Conservation (phyloP, 305 asterid species). For the Andrographis paniculata region DNA sequence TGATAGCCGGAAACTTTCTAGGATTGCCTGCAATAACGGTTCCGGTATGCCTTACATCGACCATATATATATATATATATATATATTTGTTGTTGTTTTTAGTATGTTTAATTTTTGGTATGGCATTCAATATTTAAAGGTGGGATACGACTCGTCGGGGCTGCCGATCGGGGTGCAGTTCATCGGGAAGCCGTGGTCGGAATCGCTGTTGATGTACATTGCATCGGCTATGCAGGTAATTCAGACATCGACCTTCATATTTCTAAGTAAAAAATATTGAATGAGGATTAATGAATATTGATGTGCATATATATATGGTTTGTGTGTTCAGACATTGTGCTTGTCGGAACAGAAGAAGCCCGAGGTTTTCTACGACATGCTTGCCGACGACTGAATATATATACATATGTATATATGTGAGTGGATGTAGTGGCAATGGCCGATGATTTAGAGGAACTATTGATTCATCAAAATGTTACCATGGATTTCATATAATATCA, state of each 20-base stretch:
- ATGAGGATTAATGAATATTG: neutral
- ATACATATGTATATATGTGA: too few species aligned
- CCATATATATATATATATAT: too few species aligned
- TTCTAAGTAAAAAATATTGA: neutral
- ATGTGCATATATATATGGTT: neutral
- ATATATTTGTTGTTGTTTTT: too few species aligned
- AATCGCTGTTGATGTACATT: constrained; percentile 6
- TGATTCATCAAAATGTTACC: too few species aligned
- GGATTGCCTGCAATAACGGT: constrained; percentile 90
- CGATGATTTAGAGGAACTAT: too few species aligned
- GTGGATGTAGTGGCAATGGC: too few species aligned
- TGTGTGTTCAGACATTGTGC: constrained; percentile 50
- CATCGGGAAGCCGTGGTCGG: constrained; percentile 72
- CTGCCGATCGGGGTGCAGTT: constrained; percentile 88
- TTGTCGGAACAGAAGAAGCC: constrained; percentile 53
- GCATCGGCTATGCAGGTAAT: constrained; percentile 7
- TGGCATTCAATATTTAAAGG: constrained; percentile 32
- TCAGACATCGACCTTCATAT: too few species aligned
- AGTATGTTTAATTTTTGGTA: too few species aligned
- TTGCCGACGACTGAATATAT: constrained; percentile 1
- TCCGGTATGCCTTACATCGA: constrained; percentile 76
- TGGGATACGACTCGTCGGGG: constrained; percentile 65
- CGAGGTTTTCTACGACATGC: constrained; percentile 65
- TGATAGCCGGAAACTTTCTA: constrained; percentile 83
- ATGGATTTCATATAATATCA: too few species aligned